Evolutionary conservation across 140 eudicot species (phyloP), one percentile per base, ranked within the genome.

Genomic region (Senecio squalidus): DNA sequence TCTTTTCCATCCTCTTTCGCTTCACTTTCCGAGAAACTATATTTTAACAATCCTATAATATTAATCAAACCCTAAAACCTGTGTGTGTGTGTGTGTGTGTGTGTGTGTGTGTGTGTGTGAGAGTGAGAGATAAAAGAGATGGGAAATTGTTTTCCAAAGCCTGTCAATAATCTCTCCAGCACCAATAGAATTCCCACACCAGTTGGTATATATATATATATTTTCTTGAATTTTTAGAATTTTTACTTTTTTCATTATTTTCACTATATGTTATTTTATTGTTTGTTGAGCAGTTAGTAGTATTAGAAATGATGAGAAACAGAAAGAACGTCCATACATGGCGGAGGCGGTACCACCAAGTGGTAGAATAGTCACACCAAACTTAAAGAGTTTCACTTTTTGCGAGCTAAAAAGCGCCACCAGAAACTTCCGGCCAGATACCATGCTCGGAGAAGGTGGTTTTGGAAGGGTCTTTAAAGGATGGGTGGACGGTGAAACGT

Each of bases 381-480:
- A 84, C 54, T 41, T 84, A 38, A 88, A 81, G 59, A 44, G 66
- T 77, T 89, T 68, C 46, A 51, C 68, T 0, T 73, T 64, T 9
- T 56, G 76, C 0, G 95, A 85, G 28, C 68, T 89, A 44, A 76
- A 34, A 67, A 82, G 78, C 16, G 95, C 97, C 7, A 84, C 97
- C 1, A 77, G 76, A 58, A 79, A 89, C 47, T 89, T 89, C 72
- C 67, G 88, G 69, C 95, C 95, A 2, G 97, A 82, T 27, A 79
- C 88, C 5, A 67, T 89, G 60, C 36, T 89, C 33, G 97, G 97
- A 2, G 97, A 85, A 52, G 97, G 97, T 1, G 97, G 97, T 15
- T 89, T 89, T 24, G 97, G 97, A 11, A 57, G 76, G 61, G 97
- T 89, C 50, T 89, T 77, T 63, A 89, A 77, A 50, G 95, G 95